Conservation (phyloP, 305 asterid genomes). For the Coffea humblotiana region DNA sequence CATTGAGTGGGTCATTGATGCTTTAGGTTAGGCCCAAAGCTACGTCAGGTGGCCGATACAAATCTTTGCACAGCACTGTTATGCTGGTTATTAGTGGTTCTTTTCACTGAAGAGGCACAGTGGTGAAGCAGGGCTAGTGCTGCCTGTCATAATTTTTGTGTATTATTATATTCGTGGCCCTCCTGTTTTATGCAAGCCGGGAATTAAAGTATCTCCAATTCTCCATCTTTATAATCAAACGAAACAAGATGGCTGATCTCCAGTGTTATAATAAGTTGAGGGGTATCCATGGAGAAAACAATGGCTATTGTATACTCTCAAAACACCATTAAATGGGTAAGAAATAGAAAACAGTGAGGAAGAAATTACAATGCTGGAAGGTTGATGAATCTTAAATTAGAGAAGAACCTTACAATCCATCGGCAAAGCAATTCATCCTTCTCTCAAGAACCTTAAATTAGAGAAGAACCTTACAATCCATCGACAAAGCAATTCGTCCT, state of each 20-base stretch:
- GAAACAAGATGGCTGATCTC: neutral
- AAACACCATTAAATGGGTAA: neutral
- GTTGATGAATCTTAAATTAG: neutral
- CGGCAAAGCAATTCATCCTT: no score
- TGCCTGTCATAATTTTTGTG: neutral
- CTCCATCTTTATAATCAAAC: neutral
- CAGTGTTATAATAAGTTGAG: no score
- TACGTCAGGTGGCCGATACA: neutral
- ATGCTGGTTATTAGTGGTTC: no score
- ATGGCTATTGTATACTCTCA: no score
- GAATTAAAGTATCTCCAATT: no score
- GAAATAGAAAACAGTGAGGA: neutral
- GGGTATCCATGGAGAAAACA: no score
- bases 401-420: no score
- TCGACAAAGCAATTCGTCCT: neutral
- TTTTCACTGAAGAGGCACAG: neutral
- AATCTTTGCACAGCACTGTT: neutral
- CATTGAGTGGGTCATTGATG: neutral
- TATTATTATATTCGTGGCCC: neutral
- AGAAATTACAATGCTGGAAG: neutral
- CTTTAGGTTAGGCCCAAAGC: neutral
- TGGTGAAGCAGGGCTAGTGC: neutral
- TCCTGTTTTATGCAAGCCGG: no score
- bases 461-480: no score
- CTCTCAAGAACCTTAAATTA: neutral